Conservation (phyloP, 2,329 filamentous ascomycete genomes). For the Knufia fluminis region DNA sequence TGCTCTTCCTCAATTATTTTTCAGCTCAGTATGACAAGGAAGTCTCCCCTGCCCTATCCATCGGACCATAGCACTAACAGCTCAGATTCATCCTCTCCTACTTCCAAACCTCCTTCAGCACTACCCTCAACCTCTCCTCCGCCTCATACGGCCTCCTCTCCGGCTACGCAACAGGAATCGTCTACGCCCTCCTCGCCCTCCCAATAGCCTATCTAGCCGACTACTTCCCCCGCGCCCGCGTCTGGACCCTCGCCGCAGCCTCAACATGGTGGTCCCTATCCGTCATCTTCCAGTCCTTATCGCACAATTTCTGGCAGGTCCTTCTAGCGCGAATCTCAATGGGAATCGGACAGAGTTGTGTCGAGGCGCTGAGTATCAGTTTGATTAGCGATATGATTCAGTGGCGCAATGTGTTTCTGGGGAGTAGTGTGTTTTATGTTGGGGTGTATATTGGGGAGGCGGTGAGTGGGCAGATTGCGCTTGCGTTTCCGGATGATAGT, state of each 20-base stretch:
- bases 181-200: constrained; percentile 20
- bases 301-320: constrained; percentile 23
- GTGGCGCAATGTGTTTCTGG: constrained; percentile 21
- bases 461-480: constrained; percentile 13
- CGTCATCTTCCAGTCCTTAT: constrained; percentile 23
- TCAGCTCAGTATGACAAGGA: constrained; percentile 24
- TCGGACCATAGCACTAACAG: too few species aligned
- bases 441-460: constrained; percentile 22
- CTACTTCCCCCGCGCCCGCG: constrained; percentile 16
- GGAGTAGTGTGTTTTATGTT: constrained; percentile 15
- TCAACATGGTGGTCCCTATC: constrained; percentile 23
- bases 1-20: constrained; percentile 24
- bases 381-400: constrained; percentile 23
- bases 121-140: constrained; percentile 14
- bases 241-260: constrained; percentile 20
- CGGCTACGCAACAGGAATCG: constrained; percentile 23
- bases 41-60: too few species aligned
- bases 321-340: constrained; percentile 23
- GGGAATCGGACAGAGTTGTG: constrained; percentile 21
- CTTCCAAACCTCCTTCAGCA: constrained; percentile 19
- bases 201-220: constrained; percentile 18
- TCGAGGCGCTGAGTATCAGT: constrained; percentile 23
- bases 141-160: constrained; percentile 21
- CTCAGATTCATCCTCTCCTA: constrained; percentile 24
- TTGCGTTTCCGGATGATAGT: constrained; percentile 13